Percentiles rank a stretch among this genome's conserved stretches.
Evolutionary conservation across 140 eudicot species (phyloP).

Genomic region (Flaveria floridana): DNA sequence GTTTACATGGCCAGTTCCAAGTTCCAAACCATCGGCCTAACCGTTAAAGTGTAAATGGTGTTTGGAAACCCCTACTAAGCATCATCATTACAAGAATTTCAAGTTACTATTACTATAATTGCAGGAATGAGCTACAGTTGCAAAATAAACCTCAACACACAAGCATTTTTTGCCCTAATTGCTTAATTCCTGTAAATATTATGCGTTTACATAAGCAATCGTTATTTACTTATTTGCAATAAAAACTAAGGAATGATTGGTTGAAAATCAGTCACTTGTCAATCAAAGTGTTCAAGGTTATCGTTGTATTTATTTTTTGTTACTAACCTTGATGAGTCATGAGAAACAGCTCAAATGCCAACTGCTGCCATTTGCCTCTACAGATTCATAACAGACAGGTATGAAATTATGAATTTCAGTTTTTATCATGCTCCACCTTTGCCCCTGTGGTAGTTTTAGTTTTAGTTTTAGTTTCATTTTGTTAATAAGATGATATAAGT

Average conservation of each 20-base stretch:
- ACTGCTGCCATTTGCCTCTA: not conserved
- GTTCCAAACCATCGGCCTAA: no score
- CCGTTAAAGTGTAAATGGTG: no score
- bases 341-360: conserved; percentile 22
- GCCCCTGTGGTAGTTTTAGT: not conserved
- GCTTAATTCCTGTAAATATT: not conserved
- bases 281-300: not conserved
- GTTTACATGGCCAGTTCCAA: no score
- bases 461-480: not conserved
- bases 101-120: not conserved
- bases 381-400: conserved; percentile 16
- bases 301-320: not conserved
- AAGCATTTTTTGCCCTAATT: no score
- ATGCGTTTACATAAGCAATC: not conserved
- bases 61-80: not conserved
- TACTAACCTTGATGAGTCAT: not conserved
- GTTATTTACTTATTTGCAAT: not conserved
- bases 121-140: not conserved
- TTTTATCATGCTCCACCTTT: not conserved
- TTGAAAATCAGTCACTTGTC: not conserved
- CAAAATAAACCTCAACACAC: no score
- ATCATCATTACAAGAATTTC: not conserved
- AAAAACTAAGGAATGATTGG: not conserved
- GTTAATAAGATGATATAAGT: not conserved
- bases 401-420: not conserved